A percentile compares a stretch with the other conserved stretches of the same genome.
phyloP scores from a whole-genome alignment of 768 basidiomycete species.

The Russula ochroleuca region DNA sequence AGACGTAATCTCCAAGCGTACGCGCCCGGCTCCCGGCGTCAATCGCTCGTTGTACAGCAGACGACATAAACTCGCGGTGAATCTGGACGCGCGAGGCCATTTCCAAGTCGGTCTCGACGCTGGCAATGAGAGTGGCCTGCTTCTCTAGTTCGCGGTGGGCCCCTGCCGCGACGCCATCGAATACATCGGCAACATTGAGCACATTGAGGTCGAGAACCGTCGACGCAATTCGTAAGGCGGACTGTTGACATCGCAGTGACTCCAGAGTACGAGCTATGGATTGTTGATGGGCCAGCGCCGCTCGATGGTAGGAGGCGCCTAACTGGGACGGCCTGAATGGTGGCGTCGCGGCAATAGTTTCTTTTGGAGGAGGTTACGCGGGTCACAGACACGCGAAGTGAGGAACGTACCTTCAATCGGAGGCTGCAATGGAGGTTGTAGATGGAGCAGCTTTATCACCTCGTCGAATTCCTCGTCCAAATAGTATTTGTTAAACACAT shows the following conservation, averaged over 20 bases:
- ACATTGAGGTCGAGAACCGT: slow-evolving; percentile 67
- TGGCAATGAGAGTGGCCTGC: slow-evolving; percentile 58
- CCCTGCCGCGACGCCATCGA: slow-evolving; percentile 55
- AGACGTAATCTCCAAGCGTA: slow-evolving; percentile 78
- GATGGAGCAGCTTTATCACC: slow-evolving; percentile 57
- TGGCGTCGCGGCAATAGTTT: slow-evolving; percentile 62
- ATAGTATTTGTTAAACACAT: slow-evolving; percentile 79
- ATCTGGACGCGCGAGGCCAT: slow-evolving; percentile 62
- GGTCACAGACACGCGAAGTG: neutral
- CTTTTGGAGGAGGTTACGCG: slow-evolving; percentile 34
- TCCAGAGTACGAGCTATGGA: slow-evolving; percentile 48
- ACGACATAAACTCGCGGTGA: slow-evolving; percentile 72
- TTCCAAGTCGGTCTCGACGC: slow-evolving; percentile 66
- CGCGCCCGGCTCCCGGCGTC: slow-evolving; percentile 64
- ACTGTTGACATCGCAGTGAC: slow-evolving; percentile 60
- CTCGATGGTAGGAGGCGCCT: slow-evolving; percentile 60
- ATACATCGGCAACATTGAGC: slow-evolving; percentile 64
- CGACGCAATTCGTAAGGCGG: slow-evolving; percentile 70
- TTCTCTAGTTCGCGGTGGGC: slow-evolving; percentile 61
- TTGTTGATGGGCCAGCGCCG: slow-evolving; percentile 61
- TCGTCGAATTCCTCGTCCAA: slow-evolving; percentile 66
- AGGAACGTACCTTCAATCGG: slow-evolving; percentile 57
- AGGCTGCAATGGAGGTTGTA: slow-evolving; percentile 61
- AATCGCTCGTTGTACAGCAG: slow-evolving; percentile 60
- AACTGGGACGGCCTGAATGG: slow-evolving; percentile 65